Evolutionary conservation across 306 rosid species (phyloP), one percentile per base, ranked within the genome.

Genomic region (Fagus crenata): DNA sequence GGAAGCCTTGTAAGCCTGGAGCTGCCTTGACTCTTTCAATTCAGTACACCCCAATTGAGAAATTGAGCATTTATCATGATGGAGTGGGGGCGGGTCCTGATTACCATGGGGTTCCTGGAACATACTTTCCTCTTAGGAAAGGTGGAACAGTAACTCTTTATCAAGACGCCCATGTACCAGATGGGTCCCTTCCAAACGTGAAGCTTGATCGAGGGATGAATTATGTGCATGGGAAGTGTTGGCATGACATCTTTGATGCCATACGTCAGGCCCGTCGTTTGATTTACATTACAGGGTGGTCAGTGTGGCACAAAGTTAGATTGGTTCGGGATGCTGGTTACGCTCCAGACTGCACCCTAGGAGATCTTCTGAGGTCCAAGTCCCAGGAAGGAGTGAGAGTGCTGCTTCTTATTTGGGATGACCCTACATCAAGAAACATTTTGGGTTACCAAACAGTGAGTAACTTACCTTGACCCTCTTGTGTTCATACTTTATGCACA

Each of bases 351-450:
- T 68, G 13, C 76, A 82, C 86, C 53, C 79, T 95, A 28, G 99
- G 99, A 33, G 96, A 95, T 32, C 89, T 95, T 78, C 84, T 95
- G 76, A 89, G 92, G 87, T 53, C 91, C 15, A 95, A 91, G 86
- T 95, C 99, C 36, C 92, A 87, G 78, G 97, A 95, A 78, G 99
- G 99, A 84, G 97, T 95, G 71, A 88, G 99, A 67, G 99, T 95
- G 84, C 89, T 95, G 84, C 93, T 95, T 58, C 99, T 95, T 85
- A 80, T 95, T 72, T 95, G 99, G 99, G 99, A 95, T 79, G 99
- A 95, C 73, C 99, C 97, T 31, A 88, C 99, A 22, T 95, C 99
- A 54, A 92, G 97, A 84, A 95, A 72, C 86, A 92, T 95, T 84
- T 80, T 95, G 59, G 99, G 99, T 68, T 89, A 87, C 78, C 87